phyloP scores from a whole-genome alignment of 2,329 filamentous ascomycete genomes.

The Colletotrichum coccodes region DNA sequence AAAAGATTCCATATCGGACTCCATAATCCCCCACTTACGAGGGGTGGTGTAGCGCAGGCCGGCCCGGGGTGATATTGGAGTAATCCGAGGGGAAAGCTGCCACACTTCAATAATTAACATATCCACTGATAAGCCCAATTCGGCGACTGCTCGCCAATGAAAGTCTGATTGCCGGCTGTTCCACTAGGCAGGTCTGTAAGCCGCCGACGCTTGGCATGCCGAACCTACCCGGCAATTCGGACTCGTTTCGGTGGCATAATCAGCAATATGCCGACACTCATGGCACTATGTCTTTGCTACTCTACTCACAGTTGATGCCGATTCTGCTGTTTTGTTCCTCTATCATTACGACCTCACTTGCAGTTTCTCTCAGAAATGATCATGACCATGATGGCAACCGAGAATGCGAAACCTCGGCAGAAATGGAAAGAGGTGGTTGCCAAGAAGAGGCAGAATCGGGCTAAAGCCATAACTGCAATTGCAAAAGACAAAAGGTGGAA shows the following conservation, averaged over 20 bases:
- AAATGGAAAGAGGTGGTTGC: conserved; percentile 2
- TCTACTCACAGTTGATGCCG: too few species aligned
- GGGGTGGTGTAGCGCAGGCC: not conserved
- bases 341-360: not conserved
- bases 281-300: too few species aligned
- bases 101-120: not conserved
- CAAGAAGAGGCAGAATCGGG: conserved; percentile 1
- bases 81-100: not conserved
- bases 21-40: conserved; percentile 19
- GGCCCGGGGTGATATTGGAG: not conserved
- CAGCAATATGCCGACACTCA: too few species aligned
- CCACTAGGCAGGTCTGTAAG: not conserved
- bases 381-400: not conserved
- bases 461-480: not conserved
- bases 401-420: not conserved
- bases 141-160: not conserved
- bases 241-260: not conserved
- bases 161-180: not conserved
- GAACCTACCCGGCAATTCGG: not conserved
- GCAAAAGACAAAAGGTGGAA: not conserved
- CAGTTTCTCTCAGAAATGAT: too few species aligned
- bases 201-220: not conserved
- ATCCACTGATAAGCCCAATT: conserved; percentile 15
- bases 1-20: not conserved
- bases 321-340: not conserved